Evolutionary conservation across 306 rosid genomes (phyloP), one percentile per base, ranked within the genome.

Genomic region (Vigna radiata): DNA sequence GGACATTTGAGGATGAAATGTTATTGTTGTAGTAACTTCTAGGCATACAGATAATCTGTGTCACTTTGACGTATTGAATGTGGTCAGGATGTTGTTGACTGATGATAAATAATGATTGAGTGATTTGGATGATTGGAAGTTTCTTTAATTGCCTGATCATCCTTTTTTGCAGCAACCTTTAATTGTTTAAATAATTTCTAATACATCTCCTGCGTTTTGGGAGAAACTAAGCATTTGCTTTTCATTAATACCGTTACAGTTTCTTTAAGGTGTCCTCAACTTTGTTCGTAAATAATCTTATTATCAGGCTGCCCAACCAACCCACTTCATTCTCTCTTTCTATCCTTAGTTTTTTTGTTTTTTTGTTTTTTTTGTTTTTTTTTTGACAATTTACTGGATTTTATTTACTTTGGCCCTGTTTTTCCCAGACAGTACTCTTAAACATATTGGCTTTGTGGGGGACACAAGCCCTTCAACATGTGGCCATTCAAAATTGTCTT

Each of bases 401-500:
- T 68, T 68, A 43, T 23, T 39, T 18, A 7, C 77, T 60, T 69
- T 39, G 3, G 15, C 37, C 54, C 43, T 49, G 63, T 44, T 48
- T 56, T 55, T 90, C 87, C 96, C 96, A 95, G 97, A 86, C 37
- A 48, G 71, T 47, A 66, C 79, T 56, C 67, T 90, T 86, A 41
- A 70, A 77, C 74, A 31, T 60, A 82, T 92, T 79, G 93, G 96
- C 55, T 81, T 74, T 69, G 83, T 37, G 79, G 85, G 76, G 11
- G 72, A 52, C 68, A 12, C 74, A 76, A 72, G 61, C 72, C 68
- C 29, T 60, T 71, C 86, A 41, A 27, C 79, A 47, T 37, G 71
- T 79, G 85, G 85, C 54, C 84, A 82, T 87, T 82, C 73, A 68
- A 90, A 86, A 79, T 73, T 92, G 64, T 87, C 85, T 61, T 79